Evolutionary conservation across 2,329 filamentous ascomycete genomes (phyloP).

Genomic region (Fusarium sublunatum): DNA sequence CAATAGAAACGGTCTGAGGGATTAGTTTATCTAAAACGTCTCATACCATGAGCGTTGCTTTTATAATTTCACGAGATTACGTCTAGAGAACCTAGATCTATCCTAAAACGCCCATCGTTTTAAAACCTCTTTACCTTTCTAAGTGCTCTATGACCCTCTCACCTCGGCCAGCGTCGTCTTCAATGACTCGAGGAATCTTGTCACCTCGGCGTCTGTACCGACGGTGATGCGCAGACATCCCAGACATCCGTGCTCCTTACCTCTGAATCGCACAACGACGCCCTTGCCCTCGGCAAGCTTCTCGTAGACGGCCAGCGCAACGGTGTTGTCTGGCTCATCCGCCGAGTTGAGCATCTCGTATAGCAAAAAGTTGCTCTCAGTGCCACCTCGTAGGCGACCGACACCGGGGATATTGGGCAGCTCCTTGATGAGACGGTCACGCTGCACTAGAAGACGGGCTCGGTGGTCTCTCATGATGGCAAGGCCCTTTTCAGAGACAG

Average conservation of each 20-base stretch:
- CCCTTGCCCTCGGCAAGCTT: slow-evolving; percentile 84
- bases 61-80: slow-evolving; percentile 45
- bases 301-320: slow-evolving; percentile 85
- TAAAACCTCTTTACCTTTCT: slow-evolving; percentile 9
- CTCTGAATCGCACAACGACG: slow-evolving; percentile 92
- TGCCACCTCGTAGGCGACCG: slow-evolving; percentile 83
- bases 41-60: slow-evolving; percentile 34
- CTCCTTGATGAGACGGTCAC: slow-evolving; percentile 78
- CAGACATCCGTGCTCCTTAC: slow-evolving; percentile 88
- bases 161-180: slow-evolving; percentile 61
- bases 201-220: slow-evolving; percentile 88
- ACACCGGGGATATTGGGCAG: slow-evolving; percentile 81
- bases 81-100: slow-evolving; percentile 39
- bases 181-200: slow-evolving; percentile 78
- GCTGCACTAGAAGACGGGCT: slow-evolving; percentile 77
- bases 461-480: slow-evolving; percentile 77
- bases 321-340: slow-evolving; percentile 81
- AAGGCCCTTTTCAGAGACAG: slow-evolving; percentile 75
- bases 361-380: slow-evolving; percentile 87
- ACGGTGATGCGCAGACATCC: slow-evolving; percentile 93
- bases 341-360: slow-evolving; percentile 83
- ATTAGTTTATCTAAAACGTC: slow-evolving; percentile 30
- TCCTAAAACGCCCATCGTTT: slow-evolving; percentile 37
- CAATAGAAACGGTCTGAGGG: slow-evolving; percentile 19
- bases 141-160: slow-evolving; percentile 38